phyloP scores from a whole-genome alignment of 2,329 filamentous ascomycete species.

The Zymoseptoria passerinii region DNA sequence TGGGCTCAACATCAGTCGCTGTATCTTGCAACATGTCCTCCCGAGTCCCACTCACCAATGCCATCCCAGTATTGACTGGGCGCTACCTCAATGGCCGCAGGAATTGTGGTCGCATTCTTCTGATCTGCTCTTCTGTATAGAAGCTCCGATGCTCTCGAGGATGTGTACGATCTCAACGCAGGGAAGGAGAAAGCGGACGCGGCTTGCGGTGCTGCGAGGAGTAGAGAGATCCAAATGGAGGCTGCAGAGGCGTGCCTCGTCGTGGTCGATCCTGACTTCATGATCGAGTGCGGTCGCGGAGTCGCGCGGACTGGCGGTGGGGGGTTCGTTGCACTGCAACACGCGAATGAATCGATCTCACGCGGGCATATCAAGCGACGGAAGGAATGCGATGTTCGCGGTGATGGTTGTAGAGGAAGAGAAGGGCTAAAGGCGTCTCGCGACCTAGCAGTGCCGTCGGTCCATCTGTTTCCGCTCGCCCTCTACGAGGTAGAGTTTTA shows the following conservation, averaged over 20 bases:
- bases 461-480: background rate
- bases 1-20: slow-evolving; percentile 8
- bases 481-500: background rate
- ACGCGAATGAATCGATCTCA: background rate
- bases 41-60: slow-evolving; percentile 15
- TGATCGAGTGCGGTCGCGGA: background rate
- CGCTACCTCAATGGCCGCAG: slow-evolving; percentile 26
- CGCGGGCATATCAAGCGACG: background rate
- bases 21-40: background rate
- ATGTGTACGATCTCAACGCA: background rate
- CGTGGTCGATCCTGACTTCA: background rate
- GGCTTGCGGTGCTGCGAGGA: background rate
- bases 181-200: slow-evolving; percentile 7
- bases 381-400: background rate
- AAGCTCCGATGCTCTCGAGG: background rate
- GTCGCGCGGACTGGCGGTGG: background rate
- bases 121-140: slow-evolving; percentile 7
- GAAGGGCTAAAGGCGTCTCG: background rate
- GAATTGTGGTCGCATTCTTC: slow-evolving; percentile 17
- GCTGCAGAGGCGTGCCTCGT: background rate
- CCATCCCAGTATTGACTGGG: slow-evolving; percentile 34
- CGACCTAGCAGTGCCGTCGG: background rate
- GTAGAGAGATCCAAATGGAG: background rate
- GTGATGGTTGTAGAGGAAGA: background rate
- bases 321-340: background rate